Conservation (phyloP, 441 rosid species). For the Rhodomyrtus psidioides region DNA sequence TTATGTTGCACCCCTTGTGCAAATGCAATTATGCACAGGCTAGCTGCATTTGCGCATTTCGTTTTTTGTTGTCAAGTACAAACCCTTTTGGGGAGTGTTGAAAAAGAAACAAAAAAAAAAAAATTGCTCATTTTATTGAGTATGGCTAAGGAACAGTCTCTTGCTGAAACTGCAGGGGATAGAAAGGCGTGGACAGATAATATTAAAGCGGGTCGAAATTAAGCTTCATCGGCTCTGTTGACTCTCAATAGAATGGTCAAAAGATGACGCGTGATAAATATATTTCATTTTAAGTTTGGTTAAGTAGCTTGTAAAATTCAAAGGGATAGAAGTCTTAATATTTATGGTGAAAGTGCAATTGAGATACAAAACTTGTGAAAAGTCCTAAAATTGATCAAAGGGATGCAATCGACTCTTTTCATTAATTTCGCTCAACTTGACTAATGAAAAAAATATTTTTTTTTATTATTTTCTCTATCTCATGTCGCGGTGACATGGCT, state of each 20-base stretch:
- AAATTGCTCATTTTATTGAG: no score
- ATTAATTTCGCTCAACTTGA: no score
- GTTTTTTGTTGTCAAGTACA: not conserved
- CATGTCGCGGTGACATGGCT: no score
- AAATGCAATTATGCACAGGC: not conserved
- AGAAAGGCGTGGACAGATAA: not conserved
- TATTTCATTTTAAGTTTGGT: not conserved
- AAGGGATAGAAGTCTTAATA: not conserved
- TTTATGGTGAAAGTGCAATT: no score
- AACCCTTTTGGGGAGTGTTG: not conserved
- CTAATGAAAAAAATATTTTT: no score
- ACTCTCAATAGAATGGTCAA: accelerated
- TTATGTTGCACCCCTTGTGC: not conserved
- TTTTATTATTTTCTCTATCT: no score
- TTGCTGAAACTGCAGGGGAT: not conserved
- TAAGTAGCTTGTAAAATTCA: not conserved
- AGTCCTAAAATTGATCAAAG: no score
- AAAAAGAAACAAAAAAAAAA: no score
- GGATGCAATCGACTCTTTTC: no score
- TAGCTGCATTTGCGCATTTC: not conserved
- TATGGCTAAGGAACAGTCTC: no score
- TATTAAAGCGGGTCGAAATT: not conserved
- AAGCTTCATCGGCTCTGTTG: not conserved
- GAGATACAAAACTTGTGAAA: no score
- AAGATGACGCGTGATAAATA: not conserved